These are phyloP conservation scores for Toxicodendron radicans DNA, from an alignment of 345 rosid species.

Conservation along the genomic window DNA sequence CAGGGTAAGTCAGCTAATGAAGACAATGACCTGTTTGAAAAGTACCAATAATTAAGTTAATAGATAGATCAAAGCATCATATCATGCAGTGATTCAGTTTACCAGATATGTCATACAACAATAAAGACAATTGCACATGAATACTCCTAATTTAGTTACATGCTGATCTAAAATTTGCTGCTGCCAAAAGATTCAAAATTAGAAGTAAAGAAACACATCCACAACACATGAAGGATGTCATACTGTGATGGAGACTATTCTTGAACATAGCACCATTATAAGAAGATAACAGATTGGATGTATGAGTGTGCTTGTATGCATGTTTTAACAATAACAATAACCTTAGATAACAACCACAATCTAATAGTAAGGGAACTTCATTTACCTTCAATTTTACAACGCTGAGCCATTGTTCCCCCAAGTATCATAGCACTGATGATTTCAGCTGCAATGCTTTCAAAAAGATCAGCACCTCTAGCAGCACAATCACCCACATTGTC, in stretches of 20 bases:
- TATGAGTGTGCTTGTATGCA: not conserved
- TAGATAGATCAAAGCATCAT: slow-evolving; percentile 2
- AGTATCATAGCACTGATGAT: slow-evolving; percentile 98
- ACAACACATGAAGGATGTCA: not conserved
- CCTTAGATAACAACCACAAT: not conserved
- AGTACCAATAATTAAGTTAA: slow-evolving; percentile 7
- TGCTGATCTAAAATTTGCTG: not conserved
- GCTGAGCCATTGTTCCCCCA: slow-evolving; percentile 97
- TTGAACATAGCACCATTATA: not conserved
- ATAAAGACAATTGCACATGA: not conserved
- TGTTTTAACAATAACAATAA: not conserved
- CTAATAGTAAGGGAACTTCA: slow-evolving; percentile 5
- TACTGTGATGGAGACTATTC: not conserved
- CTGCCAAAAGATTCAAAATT: not conserved
- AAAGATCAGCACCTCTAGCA: slow-evolving; percentile 99
- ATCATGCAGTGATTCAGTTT: not conserved
- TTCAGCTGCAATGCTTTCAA: slow-evolving; percentile 99
- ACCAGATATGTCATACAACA: slow-evolving; percentile 1
- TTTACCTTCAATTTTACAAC: slow-evolving; percentile 91
- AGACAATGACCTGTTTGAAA: not conserved
- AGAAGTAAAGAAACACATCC: not conserved
- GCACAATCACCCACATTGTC: slow-evolving; percentile 99
- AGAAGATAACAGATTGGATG: not conserved
- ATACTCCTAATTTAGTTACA: slow-evolving; percentile 4
- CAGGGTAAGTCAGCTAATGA: slow-evolving; percentile 18